Percentiles rank a stretch among this genome's conserved stretches.
phyloP scores from a whole-genome alignment of 2,329 filamentous ascomycete genomes.

The Alternaria gaisen region DNA sequence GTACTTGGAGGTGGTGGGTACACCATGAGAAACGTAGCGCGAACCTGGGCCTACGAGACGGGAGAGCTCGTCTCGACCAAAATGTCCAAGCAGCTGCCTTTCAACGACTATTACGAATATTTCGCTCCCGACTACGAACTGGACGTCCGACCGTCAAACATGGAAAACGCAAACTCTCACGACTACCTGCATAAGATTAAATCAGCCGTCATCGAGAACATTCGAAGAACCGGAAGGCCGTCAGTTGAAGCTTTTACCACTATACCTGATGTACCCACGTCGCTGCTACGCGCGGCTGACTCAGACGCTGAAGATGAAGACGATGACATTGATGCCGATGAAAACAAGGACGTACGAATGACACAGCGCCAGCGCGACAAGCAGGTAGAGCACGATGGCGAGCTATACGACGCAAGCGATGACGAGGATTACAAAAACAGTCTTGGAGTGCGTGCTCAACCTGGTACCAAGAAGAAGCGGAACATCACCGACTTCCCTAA shows the following conservation, averaged over 20 bases:
- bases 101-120: slow-evolving; percentile 94
- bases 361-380: slow-evolving; percentile 86
- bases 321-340: slow-evolving; percentile 79
- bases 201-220: slow-evolving; percentile 70
- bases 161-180: slow-evolving; percentile 75
- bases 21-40: slow-evolving; percentile 71
- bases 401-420: slow-evolving; percentile 78
- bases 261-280: slow-evolving; percentile 63
- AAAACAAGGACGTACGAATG: slow-evolving; percentile 82
- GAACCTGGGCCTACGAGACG: slow-evolving; percentile 72
- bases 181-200: slow-evolving; percentile 76
- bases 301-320: slow-evolving; percentile 72
- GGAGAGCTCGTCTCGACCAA: slow-evolving; percentile 85
- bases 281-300: slow-evolving; percentile 64
- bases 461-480: slow-evolving; percentile 57
- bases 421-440: slow-evolving; percentile 81
- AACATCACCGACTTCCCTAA: slow-evolving; percentile 71
- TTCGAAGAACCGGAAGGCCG: slow-evolving; percentile 69
- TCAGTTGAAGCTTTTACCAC: slow-evolving; percentile 60
- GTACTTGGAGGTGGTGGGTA: slow-evolving; percentile 74
- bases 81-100: slow-evolving; percentile 84
- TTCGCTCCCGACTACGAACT: slow-evolving; percentile 75
- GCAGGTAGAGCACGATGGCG: slow-evolving; percentile 76
- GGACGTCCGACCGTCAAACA: slow-evolving; percentile 74
- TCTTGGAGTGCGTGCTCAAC: slow-evolving; percentile 74